phyloP scores from a whole-genome alignment of 108 stramenopile species.

The Cyclotella baltica region DNA sequence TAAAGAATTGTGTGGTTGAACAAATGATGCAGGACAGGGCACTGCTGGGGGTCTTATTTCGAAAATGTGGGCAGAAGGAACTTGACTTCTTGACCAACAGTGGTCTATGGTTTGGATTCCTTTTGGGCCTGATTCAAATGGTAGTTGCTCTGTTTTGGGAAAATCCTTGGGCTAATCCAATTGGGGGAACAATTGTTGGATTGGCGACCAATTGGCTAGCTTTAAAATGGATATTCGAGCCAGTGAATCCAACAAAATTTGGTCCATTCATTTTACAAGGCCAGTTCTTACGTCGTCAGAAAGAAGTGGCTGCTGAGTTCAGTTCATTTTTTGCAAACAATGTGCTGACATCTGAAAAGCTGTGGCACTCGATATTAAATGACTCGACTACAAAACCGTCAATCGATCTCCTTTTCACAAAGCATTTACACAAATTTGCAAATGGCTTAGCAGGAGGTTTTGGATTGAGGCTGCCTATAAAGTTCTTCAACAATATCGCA shows the following conservation, averaged over 20 bases:
- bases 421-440: constrained; percentile 68
- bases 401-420: constrained; percentile 60
- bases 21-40: constrained; percentile 88
- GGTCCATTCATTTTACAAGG: constrained; percentile 95
- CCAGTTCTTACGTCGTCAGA: constrained; percentile 90
- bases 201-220: constrained; percentile 94
- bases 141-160: constrained; percentile 92
- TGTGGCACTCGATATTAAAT: constrained; percentile 81
- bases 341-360: constrained; percentile 75
- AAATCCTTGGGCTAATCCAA: constrained; percentile 91
- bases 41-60: constrained; percentile 79
- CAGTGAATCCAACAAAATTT: constrained; percentile 88
- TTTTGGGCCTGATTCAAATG: constrained; percentile 94
- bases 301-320: constrained; percentile 87
- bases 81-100: constrained; percentile 87
- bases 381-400: constrained; percentile 76
- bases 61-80: constrained; percentile 82
- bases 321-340: constrained; percentile 83
- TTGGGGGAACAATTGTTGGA: constrained; percentile 92
- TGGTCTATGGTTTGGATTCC: constrained; percentile 95
- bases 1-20: constrained; percentile 85
- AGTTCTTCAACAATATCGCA: constrained; percentile 55
- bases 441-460: constrained; percentile 63
- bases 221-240: constrained; percentile 95
- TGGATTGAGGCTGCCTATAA: constrained; percentile 46